Evolutionary conservation across 1,284 basidiomycete species (phyloP), one percentile per base, ranked within the genome.

Genomic region (Leccinum ponderosum): DNA sequence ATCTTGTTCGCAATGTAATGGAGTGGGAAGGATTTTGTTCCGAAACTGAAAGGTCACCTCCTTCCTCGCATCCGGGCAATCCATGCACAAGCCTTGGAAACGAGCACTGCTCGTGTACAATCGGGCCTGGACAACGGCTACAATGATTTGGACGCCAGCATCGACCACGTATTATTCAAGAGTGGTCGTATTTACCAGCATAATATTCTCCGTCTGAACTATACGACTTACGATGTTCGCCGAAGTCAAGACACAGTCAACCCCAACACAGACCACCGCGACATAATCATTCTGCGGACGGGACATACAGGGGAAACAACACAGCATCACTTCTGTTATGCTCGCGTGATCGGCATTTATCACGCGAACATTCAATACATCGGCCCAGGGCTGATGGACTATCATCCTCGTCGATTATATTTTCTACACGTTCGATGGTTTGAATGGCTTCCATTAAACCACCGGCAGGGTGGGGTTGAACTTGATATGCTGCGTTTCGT

Each of bases 221-320:
- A 56, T 35, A 53, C 53, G 17, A 58, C 57, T 37, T 51, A 60
- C 59, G 51, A 62, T 33, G n/a, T 62, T 17, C 29, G 48, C 7
- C 29, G 59, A 4, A 48, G 27, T 5, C 64, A 64, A 39, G 67
- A 71, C 47, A 52, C 56, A 2, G 29, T 70, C 47, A 69, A 69
- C 47, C 59, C 62, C 17, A 22, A 53, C 6, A 58, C 52, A 0
- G 9, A 20, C 9, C 63, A 57, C 25, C 20, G 44, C 8, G 17
- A 68, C 27, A 55, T 68, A n/a, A 63, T 66, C 61, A 17, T 68
- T 4, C 53, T 59, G 20, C 17, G 14, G 17, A 6, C 17, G 20
- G 53, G 17, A 50, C 12, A 11, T 22, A 25, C 12, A 22, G 22
- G 20, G 48, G 27, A 17, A 8, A 20, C 6, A 22, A 17, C 12